Base-by-base conservation (phyloP, 495 filamentous ascomycete species). In the Ascodesmis nigricans region DNA sequence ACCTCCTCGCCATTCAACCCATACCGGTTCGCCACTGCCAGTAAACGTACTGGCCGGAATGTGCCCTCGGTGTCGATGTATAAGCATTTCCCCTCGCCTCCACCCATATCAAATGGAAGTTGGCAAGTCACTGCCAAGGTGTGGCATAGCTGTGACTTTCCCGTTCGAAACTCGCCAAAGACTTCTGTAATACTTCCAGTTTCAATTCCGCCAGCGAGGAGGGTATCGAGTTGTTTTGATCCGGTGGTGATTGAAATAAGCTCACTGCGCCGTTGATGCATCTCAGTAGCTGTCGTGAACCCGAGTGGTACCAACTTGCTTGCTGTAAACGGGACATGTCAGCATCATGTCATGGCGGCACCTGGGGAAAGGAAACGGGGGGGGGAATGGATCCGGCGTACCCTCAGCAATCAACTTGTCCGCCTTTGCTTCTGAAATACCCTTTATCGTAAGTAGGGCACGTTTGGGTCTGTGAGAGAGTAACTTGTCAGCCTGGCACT, bases 41-140 rank as follows among this genome's bases (percentile, higher is more conserved):
- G 67, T 1, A 87, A 59, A 15, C 87, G 76, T 16, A 97, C 81
- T 0, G 87, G 87, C 33, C 84, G 69, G 50, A 97, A 97, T 4
- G 87, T 97, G 34, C 90, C 87, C 55, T 97, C 87, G 0, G 87
- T 95, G 46, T 97, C 87, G 45, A 97, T 95, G 52, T 95, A 97
- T n/a, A 95, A 63, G 52, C 90, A 95, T 52, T 97, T 97, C 9
- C 87, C 87, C 56, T 97, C 87, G 5, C 90, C 87, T 25, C 87
- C 87, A 34, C 87, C 87, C 90, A 95, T 93, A 49, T 97, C 87
- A 49, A 95, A 95, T 2, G 87, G 87, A 22, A 97, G 52, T 49
- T 97, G 87, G 42, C 87, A 97, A 17, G 90, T 97, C 7, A 97
- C 87, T 1, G 90, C 87, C n/a, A 95, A 68, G 0, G 87, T 97